These are phyloP conservation scores for Hanseniaspora nectarophila DNA, from an alignment of 805 yeast species.

Conservation along the genomic window DNA sequence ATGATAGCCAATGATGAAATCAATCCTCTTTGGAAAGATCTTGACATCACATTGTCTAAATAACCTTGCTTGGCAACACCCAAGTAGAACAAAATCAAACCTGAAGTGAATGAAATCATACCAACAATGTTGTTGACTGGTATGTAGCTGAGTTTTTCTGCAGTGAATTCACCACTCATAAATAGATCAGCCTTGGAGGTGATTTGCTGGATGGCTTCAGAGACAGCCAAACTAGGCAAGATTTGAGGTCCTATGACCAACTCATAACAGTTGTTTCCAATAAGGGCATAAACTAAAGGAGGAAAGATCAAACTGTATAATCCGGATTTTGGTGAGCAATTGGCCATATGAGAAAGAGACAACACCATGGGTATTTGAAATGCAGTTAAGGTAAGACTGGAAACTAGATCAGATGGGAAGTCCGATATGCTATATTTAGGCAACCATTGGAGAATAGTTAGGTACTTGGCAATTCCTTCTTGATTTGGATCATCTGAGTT, in stretches of 20 bases:
- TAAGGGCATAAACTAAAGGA: conserved; percentile 12
- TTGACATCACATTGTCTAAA: conserved; percentile 14
- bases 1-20: conserved; percentile 14
- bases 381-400: conserved; percentile 13
- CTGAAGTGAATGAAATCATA: conserved; percentile 5
- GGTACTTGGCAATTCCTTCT: conserved; percentile 4
- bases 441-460: conserved; percentile 11
- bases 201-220: conserved; percentile 13
- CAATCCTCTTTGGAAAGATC: conserved; percentile 15
- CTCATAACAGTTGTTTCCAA: conserved; percentile 13
- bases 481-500: neutral
- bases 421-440: conserved; percentile 1
- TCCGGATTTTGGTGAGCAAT: conserved; percentile 12
- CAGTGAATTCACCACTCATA: neutral
- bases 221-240: conserved; percentile 11
- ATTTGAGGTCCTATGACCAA: conserved; percentile 14
- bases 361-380: conserved; percentile 14
- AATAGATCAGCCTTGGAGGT: neutral
- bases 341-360: conserved; percentile 10
- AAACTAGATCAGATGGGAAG: conserved; percentile 7
- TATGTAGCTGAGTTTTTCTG: neutral
- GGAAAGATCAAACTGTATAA: conserved; percentile 14
- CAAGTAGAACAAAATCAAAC: conserved; percentile 6
- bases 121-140: conserved; percentile 10
- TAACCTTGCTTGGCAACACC: conserved; percentile 11